These are phyloP conservation scores for Lotmaria passim DNA, from an alignment of 208 protist genomes.

Conservation along the genomic window DNA sequence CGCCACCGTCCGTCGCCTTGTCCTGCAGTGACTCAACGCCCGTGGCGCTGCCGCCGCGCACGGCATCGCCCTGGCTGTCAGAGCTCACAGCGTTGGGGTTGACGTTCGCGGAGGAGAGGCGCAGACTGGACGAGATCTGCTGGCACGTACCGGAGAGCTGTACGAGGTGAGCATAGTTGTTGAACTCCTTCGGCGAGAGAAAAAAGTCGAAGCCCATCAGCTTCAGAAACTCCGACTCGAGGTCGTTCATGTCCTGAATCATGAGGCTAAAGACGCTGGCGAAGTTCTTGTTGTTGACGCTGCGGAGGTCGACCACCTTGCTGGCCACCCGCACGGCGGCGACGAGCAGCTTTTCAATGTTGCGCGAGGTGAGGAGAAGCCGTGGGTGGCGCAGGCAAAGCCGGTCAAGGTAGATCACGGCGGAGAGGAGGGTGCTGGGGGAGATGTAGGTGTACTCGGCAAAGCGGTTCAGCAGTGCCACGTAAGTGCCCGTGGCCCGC, in stretches of 20 bases:
- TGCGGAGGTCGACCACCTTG: conserved; percentile 87
- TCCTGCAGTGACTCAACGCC: not conserved
- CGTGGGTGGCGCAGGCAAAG: conserved; percentile 62
- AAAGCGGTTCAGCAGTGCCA: conserved; percentile 36
- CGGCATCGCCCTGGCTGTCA: not conserved
- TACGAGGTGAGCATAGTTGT: conserved; percentile 62
- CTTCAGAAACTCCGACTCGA: conserved; percentile 79
- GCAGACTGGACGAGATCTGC: conserved; percentile 30
- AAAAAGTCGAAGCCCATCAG: conserved; percentile 81
- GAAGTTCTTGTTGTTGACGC: conserved; percentile 90
- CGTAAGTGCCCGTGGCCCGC: conserved; percentile 33
- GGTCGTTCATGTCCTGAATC: conserved; percentile 69
- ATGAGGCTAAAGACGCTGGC: conserved; percentile 68
- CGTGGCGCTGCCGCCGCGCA: not conserved
- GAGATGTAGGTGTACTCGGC: conserved; percentile 87
- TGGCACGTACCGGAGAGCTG: conserved; percentile 33
- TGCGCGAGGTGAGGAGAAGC: conserved; percentile 62
- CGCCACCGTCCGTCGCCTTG: not conserved
- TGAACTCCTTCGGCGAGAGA: conserved; percentile 74
- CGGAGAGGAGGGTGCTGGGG: conserved; percentile 69
- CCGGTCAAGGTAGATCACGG: conserved; percentile 85
- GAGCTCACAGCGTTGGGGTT: not conserved
- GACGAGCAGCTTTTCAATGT: conserved; percentile 80
- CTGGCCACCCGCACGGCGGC: conserved; percentile 75
- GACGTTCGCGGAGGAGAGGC: conserved; percentile 22